Evolutionary conservation across 2,329 filamentous ascomycete genomes (phyloP).

Genomic region (Phaeosphaeriaceae sp.): DNA sequence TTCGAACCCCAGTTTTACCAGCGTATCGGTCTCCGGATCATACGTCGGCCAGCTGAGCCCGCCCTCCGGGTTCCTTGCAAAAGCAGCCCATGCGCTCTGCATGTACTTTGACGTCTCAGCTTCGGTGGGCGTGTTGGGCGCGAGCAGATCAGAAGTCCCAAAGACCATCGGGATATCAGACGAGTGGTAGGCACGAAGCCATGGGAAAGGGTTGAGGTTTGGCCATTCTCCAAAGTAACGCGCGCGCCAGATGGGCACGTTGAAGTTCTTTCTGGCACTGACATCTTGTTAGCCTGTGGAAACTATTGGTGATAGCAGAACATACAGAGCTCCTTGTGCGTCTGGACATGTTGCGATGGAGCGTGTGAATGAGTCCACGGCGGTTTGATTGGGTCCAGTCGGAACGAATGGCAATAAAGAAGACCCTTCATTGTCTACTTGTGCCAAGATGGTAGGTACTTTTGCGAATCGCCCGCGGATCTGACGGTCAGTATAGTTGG

Average conservation of each 20-base stretch:
- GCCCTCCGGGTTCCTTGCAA: slow-evolving; percentile 36
- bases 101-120: slow-evolving; percentile 36
- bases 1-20: slow-evolving; percentile 25
- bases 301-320: background rate
- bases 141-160: slow-evolving; percentile 26
- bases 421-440: slow-evolving; percentile 24
- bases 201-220: slow-evolving; percentile 25
- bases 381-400: slow-evolving; percentile 22
- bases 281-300: background rate
- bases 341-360: slow-evolving; percentile 21
- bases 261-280: slow-evolving; percentile 19
- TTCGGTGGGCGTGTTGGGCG: slow-evolving; percentile 28
- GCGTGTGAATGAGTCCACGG: slow-evolving; percentile 27
- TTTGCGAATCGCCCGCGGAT: slow-evolving; percentile 23
- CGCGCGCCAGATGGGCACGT: slow-evolving; percentile 24
- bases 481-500: slow-evolving; percentile 31
- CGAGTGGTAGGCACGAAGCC: slow-evolving; percentile 33
- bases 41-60: slow-evolving; percentile 26
- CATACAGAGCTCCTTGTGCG: slow-evolving; percentile 20
- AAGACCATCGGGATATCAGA: slow-evolving; percentile 34
- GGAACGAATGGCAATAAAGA: slow-evolving; percentile 17
- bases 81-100: slow-evolving; percentile 39
- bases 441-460: slow-evolving; percentile 21
- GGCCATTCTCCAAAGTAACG: slow-evolving; percentile 28
- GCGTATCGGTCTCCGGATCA: slow-evolving; percentile 17